Evolutionary conservation across 345 rosid species (phyloP).

Genomic region (Adansonia digitata): DNA sequence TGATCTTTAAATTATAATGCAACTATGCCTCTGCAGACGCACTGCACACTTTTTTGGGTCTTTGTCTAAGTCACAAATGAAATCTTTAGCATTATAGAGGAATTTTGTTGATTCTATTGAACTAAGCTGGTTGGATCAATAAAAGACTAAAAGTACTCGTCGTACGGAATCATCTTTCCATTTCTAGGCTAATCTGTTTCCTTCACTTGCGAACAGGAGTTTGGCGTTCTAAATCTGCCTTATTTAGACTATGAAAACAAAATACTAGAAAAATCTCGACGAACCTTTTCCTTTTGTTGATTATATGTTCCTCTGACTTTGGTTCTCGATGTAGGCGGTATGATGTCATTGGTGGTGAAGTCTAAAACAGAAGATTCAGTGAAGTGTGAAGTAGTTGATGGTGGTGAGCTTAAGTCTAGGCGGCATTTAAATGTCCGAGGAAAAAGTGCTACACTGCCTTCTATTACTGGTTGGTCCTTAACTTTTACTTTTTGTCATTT

Average conservation of each 20-base stretch:
- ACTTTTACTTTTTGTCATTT: background rate
- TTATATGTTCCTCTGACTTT: background rate
- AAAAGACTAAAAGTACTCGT: background rate
- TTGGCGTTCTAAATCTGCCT: background rate
- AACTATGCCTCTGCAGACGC: background rate
- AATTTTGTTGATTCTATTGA: background rate
- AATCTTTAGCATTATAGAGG: background rate
- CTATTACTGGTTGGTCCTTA: slow-evolving; percentile 67
- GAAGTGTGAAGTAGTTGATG: slow-evolving; percentile 88
- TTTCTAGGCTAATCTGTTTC: background rate
- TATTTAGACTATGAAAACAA: background rate
- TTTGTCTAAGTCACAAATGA: background rate
- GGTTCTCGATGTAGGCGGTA: slow-evolving; percentile 61
- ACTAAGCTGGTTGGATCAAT: background rate
- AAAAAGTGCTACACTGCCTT: slow-evolving; percentile 97
- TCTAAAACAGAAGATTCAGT: no score
- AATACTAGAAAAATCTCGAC: background rate
- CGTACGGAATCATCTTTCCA: background rate
- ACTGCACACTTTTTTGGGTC: background rate
- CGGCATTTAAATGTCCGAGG: no score
- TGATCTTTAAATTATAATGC: background rate
- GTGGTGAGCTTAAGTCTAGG: slow-evolving; percentile 97
- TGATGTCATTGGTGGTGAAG: slow-evolving; percentile 90
- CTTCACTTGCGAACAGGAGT: background rate
- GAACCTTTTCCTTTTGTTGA: background rate